Conservation (phyloP, 192 early-diverging fungal genomes). For the Cladochytrium replicatum region DNA sequence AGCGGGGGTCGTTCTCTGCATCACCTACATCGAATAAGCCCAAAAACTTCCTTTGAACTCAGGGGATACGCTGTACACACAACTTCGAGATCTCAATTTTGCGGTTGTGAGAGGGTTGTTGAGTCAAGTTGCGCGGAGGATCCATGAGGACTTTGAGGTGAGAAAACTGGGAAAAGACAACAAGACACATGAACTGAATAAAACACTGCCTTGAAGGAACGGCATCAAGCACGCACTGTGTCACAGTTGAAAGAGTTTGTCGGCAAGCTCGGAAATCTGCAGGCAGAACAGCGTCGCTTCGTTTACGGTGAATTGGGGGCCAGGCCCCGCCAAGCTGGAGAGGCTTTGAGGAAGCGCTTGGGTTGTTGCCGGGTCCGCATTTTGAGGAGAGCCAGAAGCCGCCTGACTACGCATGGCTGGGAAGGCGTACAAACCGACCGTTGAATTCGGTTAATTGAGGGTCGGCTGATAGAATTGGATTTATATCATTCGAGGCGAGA, state of each 20-base stretch:
- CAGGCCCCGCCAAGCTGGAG: too few species aligned
- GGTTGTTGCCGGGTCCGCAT: slow-evolving; percentile 63
- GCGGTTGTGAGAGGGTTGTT: slow-evolving; percentile 75
- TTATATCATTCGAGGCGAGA: slow-evolving; percentile 22
- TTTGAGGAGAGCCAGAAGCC: slow-evolving; percentile 55
- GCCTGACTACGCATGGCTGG: slow-evolving; percentile 3
- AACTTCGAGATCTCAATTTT: slow-evolving; percentile 85
- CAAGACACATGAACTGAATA: too few species aligned
- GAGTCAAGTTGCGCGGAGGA: slow-evolving; percentile 70
- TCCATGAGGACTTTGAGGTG: slow-evolving; percentile 82
- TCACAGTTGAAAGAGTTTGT: slow-evolving; percentile 90
- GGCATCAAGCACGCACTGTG: slow-evolving; percentile 84
- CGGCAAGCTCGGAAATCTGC: slow-evolving; percentile 68
- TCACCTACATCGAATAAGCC: slow-evolving; percentile 12
- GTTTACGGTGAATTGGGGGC: too few species aligned
- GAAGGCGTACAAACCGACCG: slow-evolving; percentile 14
- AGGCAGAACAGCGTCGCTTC: slow-evolving; percentile 80
- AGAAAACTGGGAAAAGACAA: too few species aligned
- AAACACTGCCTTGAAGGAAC: too few species aligned
- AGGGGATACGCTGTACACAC: slow-evolving; percentile 67
- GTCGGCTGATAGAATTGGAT: background rate
- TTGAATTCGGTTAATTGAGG: too few species aligned
- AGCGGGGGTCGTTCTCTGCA: slow-evolving; percentile 8
- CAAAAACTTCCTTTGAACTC: slow-evolving; percentile 69
- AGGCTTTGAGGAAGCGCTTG: slow-evolving; percentile 78